Conservation (phyloP, 1,139 yeast genomes). For the Ashbya aceris region DNA sequence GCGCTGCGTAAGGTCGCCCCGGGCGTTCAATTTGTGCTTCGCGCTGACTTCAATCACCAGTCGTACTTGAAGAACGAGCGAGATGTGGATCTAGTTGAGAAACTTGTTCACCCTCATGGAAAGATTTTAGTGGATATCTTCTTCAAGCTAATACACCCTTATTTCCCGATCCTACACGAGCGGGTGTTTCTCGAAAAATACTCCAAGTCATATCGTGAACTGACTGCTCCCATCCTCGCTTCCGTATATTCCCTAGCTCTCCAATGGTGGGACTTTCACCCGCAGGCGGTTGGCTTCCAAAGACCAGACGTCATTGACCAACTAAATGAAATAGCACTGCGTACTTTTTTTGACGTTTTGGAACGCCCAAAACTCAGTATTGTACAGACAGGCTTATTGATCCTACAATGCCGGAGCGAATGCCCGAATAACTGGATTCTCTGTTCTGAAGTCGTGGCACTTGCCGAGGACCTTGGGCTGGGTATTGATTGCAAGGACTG, state of each 20-base stretch:
- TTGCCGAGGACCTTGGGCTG: slow-evolving; percentile 78
- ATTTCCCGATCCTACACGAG: slow-evolving; percentile 69
- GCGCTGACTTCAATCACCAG: slow-evolving; percentile 64
- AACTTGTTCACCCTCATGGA: slow-evolving; percentile 69
- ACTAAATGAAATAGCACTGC: slow-evolving; percentile 49
- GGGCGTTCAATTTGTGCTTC: slow-evolving; percentile 52
- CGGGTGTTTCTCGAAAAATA: slow-evolving; percentile 70
- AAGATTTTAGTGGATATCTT: slow-evolving; percentile 60
- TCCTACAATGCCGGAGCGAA: slow-evolving; percentile 56
- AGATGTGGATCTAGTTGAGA: slow-evolving; percentile 64
- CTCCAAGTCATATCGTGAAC: slow-evolving; percentile 65
- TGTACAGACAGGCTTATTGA: slow-evolving; percentile 65
- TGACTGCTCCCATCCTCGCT: slow-evolving; percentile 68
- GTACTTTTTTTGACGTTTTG: slow-evolving; percentile 46
- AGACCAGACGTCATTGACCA: slow-evolving; percentile 57
- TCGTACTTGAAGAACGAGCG: slow-evolving; percentile 53
- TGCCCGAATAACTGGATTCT: slow-evolving; percentile 60
- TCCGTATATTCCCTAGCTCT: slow-evolving; percentile 67
- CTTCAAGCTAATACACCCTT: slow-evolving; percentile 68
- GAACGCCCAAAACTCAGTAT: slow-evolving; percentile 72
- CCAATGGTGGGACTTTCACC: slow-evolving; percentile 82
- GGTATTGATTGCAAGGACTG: slow-evolving; percentile 80
- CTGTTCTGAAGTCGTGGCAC: slow-evolving; percentile 76
- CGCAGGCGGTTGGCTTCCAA: slow-evolving; percentile 49
- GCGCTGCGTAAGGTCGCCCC: slow-evolving; percentile 61